These are phyloP conservation scores for Fusarium vanettenii DNA, from an alignment of 2,329 filamentous ascomycete species.

Conservation along the genomic window DNA sequence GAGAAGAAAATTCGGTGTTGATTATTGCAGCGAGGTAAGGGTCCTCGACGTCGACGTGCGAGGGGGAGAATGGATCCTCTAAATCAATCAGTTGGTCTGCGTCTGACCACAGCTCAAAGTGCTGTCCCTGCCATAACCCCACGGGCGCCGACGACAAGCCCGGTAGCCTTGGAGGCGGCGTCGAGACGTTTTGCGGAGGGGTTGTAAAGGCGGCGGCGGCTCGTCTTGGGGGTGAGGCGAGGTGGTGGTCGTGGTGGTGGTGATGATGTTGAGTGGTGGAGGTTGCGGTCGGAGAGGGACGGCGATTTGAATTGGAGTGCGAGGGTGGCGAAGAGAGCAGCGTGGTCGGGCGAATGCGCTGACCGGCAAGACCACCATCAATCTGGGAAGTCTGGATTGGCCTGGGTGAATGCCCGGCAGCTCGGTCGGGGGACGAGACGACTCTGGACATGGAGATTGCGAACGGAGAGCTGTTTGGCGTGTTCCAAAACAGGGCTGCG, in stretches of 20 bases:
- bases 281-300: slow-evolving; percentile 24
- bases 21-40: slow-evolving; percentile 42
- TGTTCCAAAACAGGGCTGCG: slow-evolving; percentile 36
- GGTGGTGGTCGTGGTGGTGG: slow-evolving; percentile 11
- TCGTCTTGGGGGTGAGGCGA: neutral
- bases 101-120: slow-evolving; percentile 1
- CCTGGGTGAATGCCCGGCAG: slow-evolving; percentile 25
- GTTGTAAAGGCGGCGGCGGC: neutral
- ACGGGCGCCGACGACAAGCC: neutral
- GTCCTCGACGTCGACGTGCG: slow-evolving; percentile 35
- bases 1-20: slow-evolving; percentile 50
- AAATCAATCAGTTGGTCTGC: slow-evolving; percentile 4
- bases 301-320: slow-evolving; percentile 9
- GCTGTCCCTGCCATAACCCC: neutral
- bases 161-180: slow-evolving; percentile 4
- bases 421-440: slow-evolving; percentile 27
- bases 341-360: slow-evolving; percentile 28
- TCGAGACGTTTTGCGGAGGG: neutral
- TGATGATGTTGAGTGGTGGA: slow-evolving; percentile 9
- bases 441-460: slow-evolving; percentile 41
- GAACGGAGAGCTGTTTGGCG: slow-evolving; percentile 26
- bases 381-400: slow-evolving; percentile 22
- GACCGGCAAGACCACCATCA: slow-evolving; percentile 23
- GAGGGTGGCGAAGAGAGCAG: slow-evolving; percentile 37
- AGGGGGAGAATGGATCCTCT: slow-evolving; percentile 7